Evolutionary conservation across 768 basidiomycete genomes (phyloP), one percentile per base, ranked within the genome.

Genomic region (Suillus decipiens): DNA sequence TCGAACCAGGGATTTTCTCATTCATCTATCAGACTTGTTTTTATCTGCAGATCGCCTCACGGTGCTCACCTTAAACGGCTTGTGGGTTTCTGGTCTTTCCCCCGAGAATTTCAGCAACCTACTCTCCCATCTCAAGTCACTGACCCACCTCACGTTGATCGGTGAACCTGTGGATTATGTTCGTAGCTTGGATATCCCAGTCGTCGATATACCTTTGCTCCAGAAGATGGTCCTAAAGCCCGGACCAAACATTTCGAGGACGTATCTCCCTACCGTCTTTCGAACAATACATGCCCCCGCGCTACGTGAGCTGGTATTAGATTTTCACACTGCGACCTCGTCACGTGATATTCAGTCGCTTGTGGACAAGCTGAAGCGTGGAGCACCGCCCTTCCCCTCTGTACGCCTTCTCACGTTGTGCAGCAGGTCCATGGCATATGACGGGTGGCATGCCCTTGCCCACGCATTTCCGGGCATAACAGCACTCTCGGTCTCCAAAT

Each of bases 141-240:
- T 74, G 58, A 70, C 66, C 59, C 63, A 61, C 42, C 71, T 74
- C 55, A 33, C 51, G 17, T 69, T 76, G 39, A 37, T 73, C 14
- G 69, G 72, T 14, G 72, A 73, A 41, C 72, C 55, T 17, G 71
- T 74, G 22, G 64, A 76, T 61, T 73, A 74, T 65, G 69, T 66
- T 54, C 67, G 19, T 53, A 63, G 62, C 22, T 55, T 36, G 33
- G 24, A 53, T 53, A 43, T 51, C 39, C 59, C 62, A 7, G 36
- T 42, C 24, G 65, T 71, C 24, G 61, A 71, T 60, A 42, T 73
- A 22, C 64, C 63, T 12, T 68, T 68, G 22, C 59, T 73, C 31
- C 66, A 66, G 5, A 71, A 43, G 41, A 43, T 72, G 61, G 42
- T 53, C 9, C 65, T 73, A 19, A 71, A 63, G 48, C 74, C 74